A percentile compares a stretch with the other conserved stretches of the same genome.
These are phyloP conservation scores for Hypomyces perniciosus DNA, from an alignment of 2,329 filamentous ascomycete genomes.

Conservation along the genomic window DNA sequence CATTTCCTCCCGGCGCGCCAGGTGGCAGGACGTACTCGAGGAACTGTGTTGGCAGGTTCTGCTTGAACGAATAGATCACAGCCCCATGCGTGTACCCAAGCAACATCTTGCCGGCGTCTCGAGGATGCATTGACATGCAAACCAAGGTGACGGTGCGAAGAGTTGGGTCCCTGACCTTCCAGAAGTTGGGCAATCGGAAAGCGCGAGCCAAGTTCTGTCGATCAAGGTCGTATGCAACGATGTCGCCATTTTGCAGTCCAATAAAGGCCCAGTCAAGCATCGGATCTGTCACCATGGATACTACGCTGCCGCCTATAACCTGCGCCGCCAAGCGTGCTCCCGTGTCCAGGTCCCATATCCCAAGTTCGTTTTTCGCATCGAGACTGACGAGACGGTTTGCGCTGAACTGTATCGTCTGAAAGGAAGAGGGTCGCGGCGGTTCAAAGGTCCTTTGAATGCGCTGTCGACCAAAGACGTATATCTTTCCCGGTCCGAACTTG, in stretches of 20 bases:
- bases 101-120: slow-evolving; percentile 85
- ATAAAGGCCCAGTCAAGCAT: slow-evolving; percentile 91
- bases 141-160: slow-evolving; percentile 59
- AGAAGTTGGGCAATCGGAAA: slow-evolving; percentile 82
- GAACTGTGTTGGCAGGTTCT: slow-evolving; percentile 70
- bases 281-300: slow-evolving; percentile 72
- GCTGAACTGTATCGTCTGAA: slow-evolving; percentile 75
- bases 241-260: slow-evolving; percentile 74
- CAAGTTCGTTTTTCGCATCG: slow-evolving; percentile 79
- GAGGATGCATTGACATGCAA: slow-evolving; percentile 76
- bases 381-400: slow-evolving; percentile 79
- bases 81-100: slow-evolving; percentile 88
- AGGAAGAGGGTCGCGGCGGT: slow-evolving; percentile 65
- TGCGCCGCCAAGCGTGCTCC: slow-evolving; percentile 62
- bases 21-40: slow-evolving; percentile 77
- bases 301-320: slow-evolving; percentile 70
- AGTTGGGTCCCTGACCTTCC: slow-evolving; percentile 66
- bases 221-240: slow-evolving; percentile 91
- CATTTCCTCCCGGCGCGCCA: slow-evolving; percentile 79
- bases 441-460: slow-evolving; percentile 71
- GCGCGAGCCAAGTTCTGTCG: slow-evolving; percentile 62
- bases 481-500: slow-evolving; percentile 76
- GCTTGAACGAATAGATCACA: slow-evolving; percentile 90
- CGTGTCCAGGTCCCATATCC: slow-evolving; percentile 72
- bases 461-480: slow-evolving; percentile 81